Conservation (phyloP, 2,329 filamentous ascomycete genomes). For the Didymosphaeria variabile region DNA sequence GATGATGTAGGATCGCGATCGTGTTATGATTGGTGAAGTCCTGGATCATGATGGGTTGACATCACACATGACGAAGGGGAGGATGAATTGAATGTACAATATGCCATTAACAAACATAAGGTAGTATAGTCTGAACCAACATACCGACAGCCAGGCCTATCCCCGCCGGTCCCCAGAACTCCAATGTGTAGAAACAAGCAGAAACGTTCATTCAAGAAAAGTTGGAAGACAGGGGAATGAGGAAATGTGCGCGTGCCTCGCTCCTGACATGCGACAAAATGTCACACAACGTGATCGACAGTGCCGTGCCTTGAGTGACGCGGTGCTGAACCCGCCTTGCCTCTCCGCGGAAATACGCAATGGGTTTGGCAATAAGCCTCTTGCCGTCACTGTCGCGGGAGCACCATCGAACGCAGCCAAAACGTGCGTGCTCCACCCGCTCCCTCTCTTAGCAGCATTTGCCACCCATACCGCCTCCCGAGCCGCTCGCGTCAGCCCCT, state of each 20-base stretch:
- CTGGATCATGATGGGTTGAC: not conserved
- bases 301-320: not conserved
- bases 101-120: slow-evolving; percentile 18
- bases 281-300: not conserved
- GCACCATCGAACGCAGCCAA: slow-evolving; percentile 1
- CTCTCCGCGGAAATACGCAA: not conserved
- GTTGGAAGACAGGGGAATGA: not conserved
- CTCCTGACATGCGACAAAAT: not conserved
- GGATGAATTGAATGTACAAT: slow-evolving; percentile 12
- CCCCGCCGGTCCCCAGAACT: slow-evolving; percentile 7
- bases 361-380: too few relatives aligned
- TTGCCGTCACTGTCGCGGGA: not conserved
- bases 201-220: slow-evolving; percentile 9
- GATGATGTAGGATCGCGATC: too few relatives aligned
- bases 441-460: slow-evolving; percentile 48
- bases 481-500: slow-evolving; percentile 32
- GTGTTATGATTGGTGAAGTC: not conserved
- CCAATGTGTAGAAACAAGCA: not conserved
- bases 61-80: not conserved
- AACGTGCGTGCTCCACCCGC: not conserved
- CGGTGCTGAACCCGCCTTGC: not conserved
- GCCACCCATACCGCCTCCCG: slow-evolving; percentile 44
- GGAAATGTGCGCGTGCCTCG: not conserved
- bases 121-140: slow-evolving; percentile 11
- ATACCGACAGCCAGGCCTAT: not conserved